A percentile compares a stretch with the other conserved stretches of the same genome.
Conservation (phyloP, 306 rosid genomes). For the Quercus variabilis region DNA sequence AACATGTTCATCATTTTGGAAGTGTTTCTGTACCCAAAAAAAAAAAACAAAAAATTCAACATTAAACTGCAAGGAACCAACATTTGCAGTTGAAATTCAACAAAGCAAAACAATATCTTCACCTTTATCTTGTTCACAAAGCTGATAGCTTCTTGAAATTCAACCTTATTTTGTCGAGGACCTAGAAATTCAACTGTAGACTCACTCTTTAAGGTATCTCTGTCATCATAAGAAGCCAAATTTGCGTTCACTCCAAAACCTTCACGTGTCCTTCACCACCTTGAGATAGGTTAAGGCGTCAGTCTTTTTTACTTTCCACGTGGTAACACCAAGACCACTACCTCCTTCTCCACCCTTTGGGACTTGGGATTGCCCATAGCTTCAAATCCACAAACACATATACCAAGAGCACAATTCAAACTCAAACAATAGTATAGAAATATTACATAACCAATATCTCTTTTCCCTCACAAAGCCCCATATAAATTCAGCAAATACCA, state of each 20-base stretch:
- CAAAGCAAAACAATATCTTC: slow-evolving; percentile 8
- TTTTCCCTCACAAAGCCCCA: slow-evolving; percentile 14
- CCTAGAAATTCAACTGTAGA: neutral
- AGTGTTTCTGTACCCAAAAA: slow-evolving; percentile 55
- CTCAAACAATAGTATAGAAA: neutral
- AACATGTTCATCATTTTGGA: slow-evolving; percentile 75
- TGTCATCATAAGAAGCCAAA: slow-evolving; percentile 62
- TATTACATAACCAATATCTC: neutral
- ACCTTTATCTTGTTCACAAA: slow-evolving; percentile 99
- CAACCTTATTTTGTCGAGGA: slow-evolving; percentile 77
- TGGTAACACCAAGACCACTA: neutral
- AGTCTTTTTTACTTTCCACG: slow-evolving; percentile 63
- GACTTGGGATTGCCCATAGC: slow-evolving; percentile 57
- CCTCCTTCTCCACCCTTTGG: slow-evolving; percentile 52
- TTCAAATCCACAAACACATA: slow-evolving; percentile 31
- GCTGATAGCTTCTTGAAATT: slow-evolving; percentile 95
- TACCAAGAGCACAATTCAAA: neutral
- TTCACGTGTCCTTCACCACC: slow-evolving; percentile 85
- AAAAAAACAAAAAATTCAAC: slow-evolving; percentile 6
- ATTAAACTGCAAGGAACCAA: slow-evolving; percentile 7
- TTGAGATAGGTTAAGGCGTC: slow-evolving; percentile 79
- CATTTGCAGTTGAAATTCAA: neutral
- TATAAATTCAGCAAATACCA: slow-evolving; percentile 5
- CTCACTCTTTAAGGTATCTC: slow-evolving; percentile 66
- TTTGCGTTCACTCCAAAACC: slow-evolving; percentile 56